Conservation (phyloP, 805 yeast genomes). For the Sugiyamaella americana region DNA sequence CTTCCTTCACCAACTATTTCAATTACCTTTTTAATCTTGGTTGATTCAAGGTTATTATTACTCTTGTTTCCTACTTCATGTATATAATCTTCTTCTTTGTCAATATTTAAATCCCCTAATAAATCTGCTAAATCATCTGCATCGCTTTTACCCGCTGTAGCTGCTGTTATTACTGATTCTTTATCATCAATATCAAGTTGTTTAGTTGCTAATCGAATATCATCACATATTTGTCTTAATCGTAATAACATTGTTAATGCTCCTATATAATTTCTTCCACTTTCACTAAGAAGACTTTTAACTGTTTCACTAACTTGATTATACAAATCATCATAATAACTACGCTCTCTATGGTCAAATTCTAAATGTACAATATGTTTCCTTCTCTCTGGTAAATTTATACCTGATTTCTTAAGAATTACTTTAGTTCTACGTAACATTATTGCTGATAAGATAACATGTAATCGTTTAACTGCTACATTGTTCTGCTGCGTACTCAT, state of each 20-base stretch:
- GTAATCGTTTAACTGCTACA: constrained; percentile 24
- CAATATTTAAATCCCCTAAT: constrained; percentile 23
- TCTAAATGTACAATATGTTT: constrained; percentile 21
- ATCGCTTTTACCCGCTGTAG: too few relatives aligned
- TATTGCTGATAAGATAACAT: constrained; percentile 27
- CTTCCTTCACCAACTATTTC: constrained; percentile 32
- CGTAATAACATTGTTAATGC: constrained; percentile 32
- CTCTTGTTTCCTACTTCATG: not conserved
- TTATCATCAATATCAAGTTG: constrained; percentile 13
- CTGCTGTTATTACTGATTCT: constrained; percentile 11
- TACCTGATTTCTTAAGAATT: constrained; percentile 26
- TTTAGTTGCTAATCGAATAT: constrained; percentile 14
- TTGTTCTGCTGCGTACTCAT: constrained; percentile 21
- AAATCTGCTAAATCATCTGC: constrained; percentile 28
- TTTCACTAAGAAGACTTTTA: constrained; percentile 34
- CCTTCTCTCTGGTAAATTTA: constrained; percentile 23
- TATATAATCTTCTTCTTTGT: constrained; percentile 1
- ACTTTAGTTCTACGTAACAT: constrained; percentile 45
- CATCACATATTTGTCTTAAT: constrained; percentile 37
- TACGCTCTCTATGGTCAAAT: constrained; percentile 27
- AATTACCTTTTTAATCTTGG: constrained; percentile 35
- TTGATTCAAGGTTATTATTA: constrained; percentile 14
- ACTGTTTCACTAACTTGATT: constrained; percentile 12
- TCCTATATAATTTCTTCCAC: constrained; percentile 14
- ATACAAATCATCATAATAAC: constrained; percentile 26